Evolutionary conservation across 75 land plant species (phyloP), one percentile per base, ranked within the genome.

Genomic region (Picea sitchensis): DNA sequence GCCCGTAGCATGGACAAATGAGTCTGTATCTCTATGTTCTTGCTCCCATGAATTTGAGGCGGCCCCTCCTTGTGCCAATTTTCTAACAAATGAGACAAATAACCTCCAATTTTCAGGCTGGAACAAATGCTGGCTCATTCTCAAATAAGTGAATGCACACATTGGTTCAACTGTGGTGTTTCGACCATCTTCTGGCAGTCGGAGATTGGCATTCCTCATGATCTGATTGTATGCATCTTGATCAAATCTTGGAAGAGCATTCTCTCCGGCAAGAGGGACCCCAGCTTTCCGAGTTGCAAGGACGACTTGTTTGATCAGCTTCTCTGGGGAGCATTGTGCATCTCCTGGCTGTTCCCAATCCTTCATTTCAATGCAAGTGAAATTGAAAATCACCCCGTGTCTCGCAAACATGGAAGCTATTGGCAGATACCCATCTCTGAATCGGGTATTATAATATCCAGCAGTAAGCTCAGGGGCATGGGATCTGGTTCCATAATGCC

Each of bases 401-500:
- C 95, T 87, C 0, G 85, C 93, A 17, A 93, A 79, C 91, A 91
- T 91, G 6, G 65, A 82, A 7, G 95, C 95, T 44, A 93, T 87
- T 5, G 93, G 90, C 26, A 85, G 62, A 77, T 93, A 93, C 59
- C 95, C 95, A 74, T 93, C 94, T 23, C 85, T 85, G 78, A 58
- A 63, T 0, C 93, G 79, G 14, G 95, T 93, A 85, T 93, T 93
- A 83, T 91, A 93, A 67, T 93, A 93, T 2, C 95, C 95, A 3
- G 95, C 95, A 6, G 95, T 91, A 59, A 93, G 91, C 79, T 93
- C 95, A 5, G 95, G 85, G 51, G 95, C 87, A 82, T 93, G 95
- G n/a, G 95, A 91, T 41, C 93, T 80, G 6, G 91, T 82, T 26
- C 93, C 93, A 71, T 93, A 93, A 78, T 91, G 92, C 95, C 95